Percentiles rank a stretch among this genome's conserved stretches.
Conservation (phyloP, 2,329 filamentous ascomycete genomes). For the Uncinocarpus reesii region DNA sequence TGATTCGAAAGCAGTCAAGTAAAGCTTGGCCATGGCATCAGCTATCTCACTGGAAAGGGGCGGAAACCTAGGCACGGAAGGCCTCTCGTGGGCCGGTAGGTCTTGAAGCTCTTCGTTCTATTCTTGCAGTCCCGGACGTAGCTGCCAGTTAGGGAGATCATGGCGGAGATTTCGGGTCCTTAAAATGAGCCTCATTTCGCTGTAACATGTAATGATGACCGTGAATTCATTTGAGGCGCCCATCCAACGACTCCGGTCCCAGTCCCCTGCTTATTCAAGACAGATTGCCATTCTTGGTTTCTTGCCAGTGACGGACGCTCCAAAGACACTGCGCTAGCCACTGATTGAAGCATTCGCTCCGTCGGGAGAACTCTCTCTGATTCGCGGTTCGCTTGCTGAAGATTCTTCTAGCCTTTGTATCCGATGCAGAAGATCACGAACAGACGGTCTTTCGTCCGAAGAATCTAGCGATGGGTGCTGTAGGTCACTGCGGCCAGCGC, state of each 20-base stretch:
- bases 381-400: neutral
- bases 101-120: slow-evolving; percentile 17
- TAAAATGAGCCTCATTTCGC: slow-evolving; percentile 8
- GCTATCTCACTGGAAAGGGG: slow-evolving; percentile 17
- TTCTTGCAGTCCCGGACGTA: slow-evolving; percentile 17
- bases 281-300: slow-evolving; percentile 7
- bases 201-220: slow-evolving; percentile 8
- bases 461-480: neutral
- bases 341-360: neutral
- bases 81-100: slow-evolving; percentile 15
- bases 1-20: slow-evolving; percentile 21
- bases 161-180: neutral
- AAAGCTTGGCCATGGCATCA: slow-evolving; percentile 18
- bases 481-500: neutral
- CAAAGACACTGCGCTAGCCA: neutral
- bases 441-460: neutral
- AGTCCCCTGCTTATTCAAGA: slow-evolving; percentile 7
- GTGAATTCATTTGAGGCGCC: slow-evolving; percentile 5
- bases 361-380: neutral
- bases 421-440: slow-evolving; percentile 7
- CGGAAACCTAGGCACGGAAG: slow-evolving; percentile 7
- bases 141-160: neutral
- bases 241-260: slow-evolving; percentile 8
- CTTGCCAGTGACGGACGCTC: neutral
- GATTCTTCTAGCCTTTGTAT: slow-evolving; percentile 9